A percentile compares a stretch with the other conserved stretches of the same genome.
These are phyloP conservation scores for Peronospora belbahrii DNA, from an alignment of 352 stramenopile species.

Conservation along the genomic window DNA sequence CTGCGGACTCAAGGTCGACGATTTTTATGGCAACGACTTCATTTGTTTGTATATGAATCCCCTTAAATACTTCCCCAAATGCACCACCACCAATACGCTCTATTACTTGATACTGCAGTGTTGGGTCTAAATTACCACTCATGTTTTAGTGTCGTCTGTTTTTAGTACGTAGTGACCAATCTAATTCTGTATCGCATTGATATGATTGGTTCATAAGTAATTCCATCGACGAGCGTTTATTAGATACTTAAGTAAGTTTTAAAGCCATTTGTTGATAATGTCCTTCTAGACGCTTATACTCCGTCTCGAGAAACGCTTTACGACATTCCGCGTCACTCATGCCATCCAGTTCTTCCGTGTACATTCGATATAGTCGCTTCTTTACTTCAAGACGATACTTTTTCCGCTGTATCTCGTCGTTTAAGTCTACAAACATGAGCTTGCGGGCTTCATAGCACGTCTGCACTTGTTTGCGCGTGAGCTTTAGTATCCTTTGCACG, in stretches of 20 bases:
- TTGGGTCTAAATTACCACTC: constrained; percentile 43
- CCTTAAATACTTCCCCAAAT: constrained; percentile 79
- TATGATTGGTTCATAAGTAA: constrained; percentile 3
- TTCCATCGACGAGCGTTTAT: too few species aligned
- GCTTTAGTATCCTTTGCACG: constrained; percentile 68
- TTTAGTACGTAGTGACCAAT: too few species aligned
- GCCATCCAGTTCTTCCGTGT: constrained; percentile 63
- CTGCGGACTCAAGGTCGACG: constrained; percentile 76
- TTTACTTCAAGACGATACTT: constrained; percentile 77
- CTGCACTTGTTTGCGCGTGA: constrained; percentile 72
- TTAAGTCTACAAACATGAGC: constrained; percentile 40
- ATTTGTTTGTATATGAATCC: constrained; percentile 54
- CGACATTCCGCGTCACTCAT: constrained; percentile 60
- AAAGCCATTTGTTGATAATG: constrained; percentile 44
- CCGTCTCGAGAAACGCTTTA: constrained; percentile 69
- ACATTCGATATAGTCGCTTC: constrained; percentile 60
- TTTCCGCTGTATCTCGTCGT: constrained; percentile 47
- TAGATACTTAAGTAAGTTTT: constrained; percentile 32
- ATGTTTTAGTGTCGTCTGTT: constrained; percentile 21
- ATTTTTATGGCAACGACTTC: constrained; percentile 80
- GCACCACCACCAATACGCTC: constrained; percentile 76
- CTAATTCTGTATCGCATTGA: too few species aligned
- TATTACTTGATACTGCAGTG: constrained; percentile 63
- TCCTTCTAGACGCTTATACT: constrained; percentile 44
- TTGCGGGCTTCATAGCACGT: constrained; percentile 77